Percentiles rank a stretch among this genome's conserved stretches.
Evolutionary conservation across 345 rosid species (phyloP).

Genomic region (Nephelium lappaceum): DNA sequence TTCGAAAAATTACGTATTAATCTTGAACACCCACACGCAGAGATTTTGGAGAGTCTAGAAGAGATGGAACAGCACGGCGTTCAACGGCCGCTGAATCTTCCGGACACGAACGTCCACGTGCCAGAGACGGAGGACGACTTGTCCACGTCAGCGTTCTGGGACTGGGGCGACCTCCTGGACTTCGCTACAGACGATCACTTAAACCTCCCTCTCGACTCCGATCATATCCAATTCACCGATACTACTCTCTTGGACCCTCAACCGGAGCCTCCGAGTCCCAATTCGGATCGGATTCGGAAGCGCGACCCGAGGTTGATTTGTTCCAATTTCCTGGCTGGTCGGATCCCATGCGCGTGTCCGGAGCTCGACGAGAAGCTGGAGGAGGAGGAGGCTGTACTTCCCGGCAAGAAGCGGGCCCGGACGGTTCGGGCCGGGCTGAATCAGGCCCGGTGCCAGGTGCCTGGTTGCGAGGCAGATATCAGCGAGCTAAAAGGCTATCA

Average conservation of each 20-base stretch:
- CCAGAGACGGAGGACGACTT: slow-evolving; percentile 43
- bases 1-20: background rate
- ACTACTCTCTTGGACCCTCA: slow-evolving; percentile 31
- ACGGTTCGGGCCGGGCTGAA: slow-evolving; percentile 39
- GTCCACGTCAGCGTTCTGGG: slow-evolving; percentile 61
- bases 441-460: slow-evolving; percentile 69
- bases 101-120: slow-evolving; percentile 47
- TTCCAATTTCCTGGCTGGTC: slow-evolving; percentile 85
- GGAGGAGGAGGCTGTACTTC: slow-evolving; percentile 50
- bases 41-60: background rate
- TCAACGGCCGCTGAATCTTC: background rate
- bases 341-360: slow-evolving; percentile 86
- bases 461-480: slow-evolving; percentile 80
- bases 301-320: slow-evolving; percentile 88
- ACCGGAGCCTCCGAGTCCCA: slow-evolving; percentile 24
- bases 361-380: slow-evolving; percentile 74
- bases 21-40: background rate
- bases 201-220: slow-evolving; percentile 45
- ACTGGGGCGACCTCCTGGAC: slow-evolving; percentile 84
- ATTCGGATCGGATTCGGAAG: slow-evolving; percentile 66
- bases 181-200: slow-evolving; percentile 66
- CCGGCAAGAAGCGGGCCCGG: slow-evolving; percentile 66
- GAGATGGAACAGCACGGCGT: slow-evolving; percentile 16
- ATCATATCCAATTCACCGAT: background rate
- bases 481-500: slow-evolving; percentile 94